Evolutionary conservation across 352 stramenopile genomes (phyloP).

Genomic region (Globisporangium ultimum): DNA sequence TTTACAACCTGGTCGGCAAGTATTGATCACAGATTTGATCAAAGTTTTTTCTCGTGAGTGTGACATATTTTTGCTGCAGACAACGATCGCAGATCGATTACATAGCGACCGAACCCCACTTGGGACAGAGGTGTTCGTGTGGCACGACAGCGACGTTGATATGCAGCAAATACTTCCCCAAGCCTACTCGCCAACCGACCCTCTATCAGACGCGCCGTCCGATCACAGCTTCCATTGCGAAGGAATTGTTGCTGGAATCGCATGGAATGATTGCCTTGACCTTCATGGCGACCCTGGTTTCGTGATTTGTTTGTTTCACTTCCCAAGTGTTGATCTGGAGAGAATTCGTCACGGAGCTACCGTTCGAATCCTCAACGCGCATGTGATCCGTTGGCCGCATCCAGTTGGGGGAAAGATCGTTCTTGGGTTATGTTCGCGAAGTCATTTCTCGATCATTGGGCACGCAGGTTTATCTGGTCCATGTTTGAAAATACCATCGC

Average conservation of each 20-base stretch:
- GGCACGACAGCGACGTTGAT: slow-evolving; percentile 7
- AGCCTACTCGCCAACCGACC: neutral
- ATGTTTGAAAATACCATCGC: neutral
- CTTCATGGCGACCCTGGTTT: slow-evolving; percentile 18
- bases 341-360: slow-evolving; percentile 25
- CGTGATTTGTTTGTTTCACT: slow-evolving; percentile 38
- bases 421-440: slow-evolving; percentile 35
- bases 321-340: slow-evolving; percentile 25
- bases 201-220: slow-evolving; percentile 3
- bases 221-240: slow-evolving; percentile 24
- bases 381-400: slow-evolving; percentile 32
- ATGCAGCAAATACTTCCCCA: neutral
- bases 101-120: neutral
- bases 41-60: slow-evolving; percentile 66
- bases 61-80: slow-evolving; percentile 59
- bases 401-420: slow-evolving; percentile 24
- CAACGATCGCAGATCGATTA: slow-evolving; percentile 12
- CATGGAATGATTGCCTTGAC: slow-evolving; percentile 49
- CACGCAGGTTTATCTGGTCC: neutral
- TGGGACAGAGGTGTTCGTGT: slow-evolving; percentile 25
- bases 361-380: slow-evolving; percentile 20
- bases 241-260: slow-evolving; percentile 25
- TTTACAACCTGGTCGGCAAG: slow-evolving; percentile 30
- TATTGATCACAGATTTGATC: slow-evolving; percentile 58
- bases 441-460: slow-evolving; percentile 22